Evolutionary conservation across 306 rosid species (phyloP).

Genomic region (Quercus wislizeni): DNA sequence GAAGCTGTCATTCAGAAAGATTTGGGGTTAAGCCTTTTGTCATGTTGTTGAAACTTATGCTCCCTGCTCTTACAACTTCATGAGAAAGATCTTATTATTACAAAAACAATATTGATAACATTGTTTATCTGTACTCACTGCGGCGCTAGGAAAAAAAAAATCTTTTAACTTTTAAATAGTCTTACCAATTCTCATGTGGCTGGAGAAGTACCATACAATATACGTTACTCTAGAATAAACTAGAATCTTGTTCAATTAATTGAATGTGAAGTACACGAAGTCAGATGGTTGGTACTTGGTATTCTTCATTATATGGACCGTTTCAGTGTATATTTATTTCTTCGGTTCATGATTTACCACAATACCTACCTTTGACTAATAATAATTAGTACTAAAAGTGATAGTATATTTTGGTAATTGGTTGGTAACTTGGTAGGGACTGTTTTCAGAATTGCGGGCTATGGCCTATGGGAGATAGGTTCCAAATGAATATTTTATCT

Average conservation of each 20-base stretch:
- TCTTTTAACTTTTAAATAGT: not conserved
- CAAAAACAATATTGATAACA: not conserved
- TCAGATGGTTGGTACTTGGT: not conserved
- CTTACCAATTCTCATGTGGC: not conserved
- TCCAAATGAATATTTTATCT: not conserved
- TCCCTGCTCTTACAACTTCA: not conserved
- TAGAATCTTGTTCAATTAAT: not conserved
- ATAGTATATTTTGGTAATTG: not conserved
- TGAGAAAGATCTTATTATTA: no score
- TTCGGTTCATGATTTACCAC: not conserved
- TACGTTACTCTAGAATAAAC: not conserved
- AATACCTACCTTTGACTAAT: not conserved
- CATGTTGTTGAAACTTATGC: not conserved
- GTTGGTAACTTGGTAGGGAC: not conserved
- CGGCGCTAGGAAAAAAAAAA: not conserved
- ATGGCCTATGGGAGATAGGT: not conserved
- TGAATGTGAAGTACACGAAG: not conserved
- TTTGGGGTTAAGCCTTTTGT: not conserved
- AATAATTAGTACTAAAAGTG: not conserved
- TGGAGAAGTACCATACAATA: not conserved
- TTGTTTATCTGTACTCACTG: not conserved
- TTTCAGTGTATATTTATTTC: not conserved
- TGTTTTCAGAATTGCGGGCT: not conserved
- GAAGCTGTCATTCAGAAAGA: not conserved
- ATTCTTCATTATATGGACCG: not conserved